Evolutionary conservation across 177 flowering plant genomes (phyloP).

Genomic region (Vitis hybrid): DNA sequence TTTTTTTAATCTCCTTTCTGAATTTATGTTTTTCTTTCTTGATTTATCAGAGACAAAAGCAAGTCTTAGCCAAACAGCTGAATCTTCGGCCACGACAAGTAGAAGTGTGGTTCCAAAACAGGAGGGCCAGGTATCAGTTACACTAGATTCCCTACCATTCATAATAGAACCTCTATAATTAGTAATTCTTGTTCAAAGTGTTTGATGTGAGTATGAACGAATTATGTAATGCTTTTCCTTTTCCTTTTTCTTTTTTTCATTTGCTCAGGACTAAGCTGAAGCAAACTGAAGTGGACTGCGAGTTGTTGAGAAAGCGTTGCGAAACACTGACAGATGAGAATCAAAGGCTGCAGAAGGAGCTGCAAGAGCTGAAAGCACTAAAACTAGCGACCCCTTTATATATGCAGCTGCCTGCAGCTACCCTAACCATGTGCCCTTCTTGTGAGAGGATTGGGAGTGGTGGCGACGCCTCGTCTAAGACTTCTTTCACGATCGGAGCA

Average conservation of each 20-base stretch:
- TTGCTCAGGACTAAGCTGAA: conserved; percentile 43
- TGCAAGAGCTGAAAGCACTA: conserved; percentile 35
- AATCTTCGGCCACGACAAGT: conserved; percentile 63
- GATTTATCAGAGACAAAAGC: conserved; percentile 50
- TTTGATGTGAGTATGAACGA: background rate
- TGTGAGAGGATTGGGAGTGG: conserved; percentile 25
- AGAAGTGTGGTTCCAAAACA: conserved; percentile 74
- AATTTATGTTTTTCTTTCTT: background rate
- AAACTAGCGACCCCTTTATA: conserved; percentile 23
- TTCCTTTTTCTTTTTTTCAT: background rate
- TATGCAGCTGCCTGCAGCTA: conserved; percentile 28
- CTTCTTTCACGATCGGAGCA: conserved; percentile 5
- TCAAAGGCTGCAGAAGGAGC: conserved; percentile 35
- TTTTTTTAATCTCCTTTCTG: too few species aligned
- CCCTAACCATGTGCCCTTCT: conserved; percentile 39
- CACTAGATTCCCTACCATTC: background rate
- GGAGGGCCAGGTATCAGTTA: conserved; percentile 52
- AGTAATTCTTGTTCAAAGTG: too few species aligned
- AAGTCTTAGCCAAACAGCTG: conserved; percentile 39
- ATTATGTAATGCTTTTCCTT: background rate
- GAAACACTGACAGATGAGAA: conserved; percentile 40
- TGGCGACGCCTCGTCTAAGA: conserved; percentile 8
- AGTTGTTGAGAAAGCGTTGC: conserved; percentile 35
- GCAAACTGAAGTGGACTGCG: conserved; percentile 47
- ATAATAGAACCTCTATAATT: too few species aligned